Evolutionary conservation across 2,329 filamentous ascomycete species (phyloP).

Genomic region (Orbilia blumenaviensis): DNA sequence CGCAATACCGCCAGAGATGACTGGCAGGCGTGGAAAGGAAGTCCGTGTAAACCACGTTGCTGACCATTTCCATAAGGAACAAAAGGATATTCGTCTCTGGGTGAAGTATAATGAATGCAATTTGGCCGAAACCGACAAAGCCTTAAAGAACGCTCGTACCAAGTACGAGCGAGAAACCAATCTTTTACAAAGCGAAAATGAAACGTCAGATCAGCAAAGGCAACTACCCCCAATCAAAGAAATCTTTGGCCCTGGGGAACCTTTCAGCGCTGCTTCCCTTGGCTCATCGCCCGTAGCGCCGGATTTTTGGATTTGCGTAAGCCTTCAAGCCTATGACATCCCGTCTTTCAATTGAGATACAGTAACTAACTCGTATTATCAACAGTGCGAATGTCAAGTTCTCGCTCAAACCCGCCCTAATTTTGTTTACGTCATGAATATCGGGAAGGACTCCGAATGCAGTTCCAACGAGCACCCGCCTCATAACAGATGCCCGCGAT

Average conservation of each 20-base stretch:
- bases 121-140: conserved; percentile 15
- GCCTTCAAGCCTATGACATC: not conserved
- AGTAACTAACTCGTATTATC: not conserved
- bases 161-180: conserved; percentile 26
- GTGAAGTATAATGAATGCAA: conserved; percentile 41
- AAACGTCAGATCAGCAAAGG: conserved; percentile 20
- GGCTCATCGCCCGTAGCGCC: conserved; percentile 16
- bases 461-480: conserved; percentile 25
- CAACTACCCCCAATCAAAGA: conserved; percentile 40
- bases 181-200: conserved; percentile 22
- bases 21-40: conserved; percentile 65
- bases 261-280: conserved; percentile 15
- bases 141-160: conserved; percentile 13
- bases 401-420: conserved; percentile 36
- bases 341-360: not conserved
- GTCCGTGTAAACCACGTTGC: conserved; percentile 79
- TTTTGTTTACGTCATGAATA: conserved; percentile 48
- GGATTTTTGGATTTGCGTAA: conserved; percentile 50
- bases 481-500: conserved; percentile 27
- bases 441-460: conserved; percentile 41
- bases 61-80: conserved; percentile 66
- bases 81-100: conserved; percentile 47
- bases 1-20: conserved; percentile 66
- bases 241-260: conserved; percentile 40
- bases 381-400: conserved; percentile 46